Conservation (phyloP, 2,329 filamentous ascomycete genomes). For the Fusarium sp. region DNA sequence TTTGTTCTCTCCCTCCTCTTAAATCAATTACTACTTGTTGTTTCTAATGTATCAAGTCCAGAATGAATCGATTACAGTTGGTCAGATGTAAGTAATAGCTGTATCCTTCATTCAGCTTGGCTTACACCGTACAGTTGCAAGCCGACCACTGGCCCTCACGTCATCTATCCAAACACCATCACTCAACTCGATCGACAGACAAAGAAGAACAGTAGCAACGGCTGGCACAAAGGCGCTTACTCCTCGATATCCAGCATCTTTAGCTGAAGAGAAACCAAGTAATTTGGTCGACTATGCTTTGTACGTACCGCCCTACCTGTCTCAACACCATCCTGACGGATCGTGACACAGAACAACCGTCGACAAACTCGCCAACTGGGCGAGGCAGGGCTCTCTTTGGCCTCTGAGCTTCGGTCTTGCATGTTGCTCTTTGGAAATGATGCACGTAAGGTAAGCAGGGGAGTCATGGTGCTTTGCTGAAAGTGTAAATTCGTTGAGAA, state of each 20-base stretch:
- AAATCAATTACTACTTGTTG: accelerated
- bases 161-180: neutral
- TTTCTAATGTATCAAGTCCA: accelerated
- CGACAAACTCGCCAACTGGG: constrained; percentile 68
- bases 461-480: neutral
- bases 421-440: constrained; percentile 73
- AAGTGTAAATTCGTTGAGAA: neutral
- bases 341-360: constrained; percentile 57
- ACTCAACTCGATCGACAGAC: neutral
- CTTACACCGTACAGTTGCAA: constrained; percentile 21
- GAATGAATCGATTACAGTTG: constrained; percentile 2
- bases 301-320: neutral
- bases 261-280: constrained; percentile 20
- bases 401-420: constrained; percentile 71
- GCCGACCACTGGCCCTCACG: constrained; percentile 4
- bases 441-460: constrained; percentile 58
- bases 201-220: neutral
- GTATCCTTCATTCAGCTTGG: neutral
- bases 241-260: neutral
- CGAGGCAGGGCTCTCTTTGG: constrained; percentile 69
- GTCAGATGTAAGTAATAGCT: constrained; percentile 1
- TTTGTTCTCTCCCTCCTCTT: neutral
- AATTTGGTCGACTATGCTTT: constrained; percentile 30
- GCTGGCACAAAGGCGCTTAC: neutral
- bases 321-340: neutral